A percentile compares a stretch with the other conserved stretches of the same genome.
phyloP scores from a whole-genome alignment of 2,329 filamentous ascomycete genomes.

The Sporothrix schenckii region DNA sequence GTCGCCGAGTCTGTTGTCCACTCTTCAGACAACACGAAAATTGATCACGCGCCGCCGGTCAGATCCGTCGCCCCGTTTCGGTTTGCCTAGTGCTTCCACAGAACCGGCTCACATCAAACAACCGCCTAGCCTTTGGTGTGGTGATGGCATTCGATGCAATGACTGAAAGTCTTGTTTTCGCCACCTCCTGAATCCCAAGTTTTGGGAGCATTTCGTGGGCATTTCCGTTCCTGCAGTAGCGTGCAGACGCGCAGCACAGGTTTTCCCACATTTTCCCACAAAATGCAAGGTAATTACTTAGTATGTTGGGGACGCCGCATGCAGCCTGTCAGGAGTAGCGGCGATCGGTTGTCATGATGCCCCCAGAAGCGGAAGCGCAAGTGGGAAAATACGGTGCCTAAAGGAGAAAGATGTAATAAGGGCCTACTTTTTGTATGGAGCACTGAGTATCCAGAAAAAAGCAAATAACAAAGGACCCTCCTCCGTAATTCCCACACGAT shows the following conservation, averaged over 20 bases:
- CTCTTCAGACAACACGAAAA: no score
- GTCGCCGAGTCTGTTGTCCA: not conserved
- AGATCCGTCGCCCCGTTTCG: not conserved
- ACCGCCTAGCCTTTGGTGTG: not conserved
- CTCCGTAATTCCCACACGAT: not conserved
- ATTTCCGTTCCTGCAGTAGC: conserved; percentile 23
- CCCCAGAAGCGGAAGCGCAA: not conserved
- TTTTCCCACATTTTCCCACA: no score
- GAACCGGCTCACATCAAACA: conserved; percentile 11
- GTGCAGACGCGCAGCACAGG: not conserved
- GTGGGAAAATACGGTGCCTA: not conserved
- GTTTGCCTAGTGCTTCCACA: not conserved
- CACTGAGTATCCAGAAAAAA: not conserved
- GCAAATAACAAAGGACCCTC: not conserved
- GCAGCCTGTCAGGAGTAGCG: not conserved
- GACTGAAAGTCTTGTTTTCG: not conserved
- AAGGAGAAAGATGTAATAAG: no score
- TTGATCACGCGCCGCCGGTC: conserved; percentile 7
- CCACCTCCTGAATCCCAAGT: conserved; percentile 9
- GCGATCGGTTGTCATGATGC: not conserved
- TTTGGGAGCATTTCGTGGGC: not conserved
- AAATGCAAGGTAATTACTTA: not conserved
- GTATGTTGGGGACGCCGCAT: not conserved
- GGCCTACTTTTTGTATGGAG: no score
- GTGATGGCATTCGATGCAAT: not conserved